Evolutionary conservation across 1,284 basidiomycete genomes (phyloP), one percentile per base, ranked within the genome.

Genomic region (Sanghuangporus sanghuang): DNA sequence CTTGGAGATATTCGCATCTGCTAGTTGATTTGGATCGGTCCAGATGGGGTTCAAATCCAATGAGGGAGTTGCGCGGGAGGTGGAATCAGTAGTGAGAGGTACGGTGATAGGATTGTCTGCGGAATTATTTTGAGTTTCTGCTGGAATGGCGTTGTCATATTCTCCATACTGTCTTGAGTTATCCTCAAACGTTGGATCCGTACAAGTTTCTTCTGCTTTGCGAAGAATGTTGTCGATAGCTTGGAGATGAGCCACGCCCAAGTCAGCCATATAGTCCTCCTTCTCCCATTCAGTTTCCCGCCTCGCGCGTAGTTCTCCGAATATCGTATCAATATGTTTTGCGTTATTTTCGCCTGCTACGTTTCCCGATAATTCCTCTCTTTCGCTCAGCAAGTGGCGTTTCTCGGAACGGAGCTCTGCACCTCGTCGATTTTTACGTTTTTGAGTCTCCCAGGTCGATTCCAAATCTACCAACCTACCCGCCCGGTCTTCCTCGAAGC

Each of bases 401-500:
- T 68, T 57, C 48, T 73, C 70, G 21, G 68, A 69, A 11, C 68
- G 66, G 9, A 73, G 69, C 5, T 64, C 63, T 49, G 61, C 61
- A 18, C 61, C 64, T 39, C 66, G 68, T 57, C 42, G 63, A 64
- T 53, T 62, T 36, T 62, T 64, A 1, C 56, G 52, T 44, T 32
- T 63, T 63, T 67, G 27, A 59, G 70, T 46, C 63, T 72, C 71
- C 68, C 73, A 73, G 2, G 42, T 36, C 0, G 69, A 66, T 62
- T 86, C 83, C 1, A 72, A 58, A 7, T 61, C 59, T 3, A 70
- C 65, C 23, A 85, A 66, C 27, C 69, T 69, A 18, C 68, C 68
- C 2, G 89, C 84, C 67, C 82, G 75, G 39, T 68, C 65, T 57
- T 92, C 89, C 72, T 94, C 92, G 63, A 76, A 75, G 23, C 73